A percentile compares a stretch with the other conserved stretches of the same genome.
Evolutionary conservation across 179 eudicot genomes (phyloP).

Genomic region (Sideroxylon spinosum): DNA sequence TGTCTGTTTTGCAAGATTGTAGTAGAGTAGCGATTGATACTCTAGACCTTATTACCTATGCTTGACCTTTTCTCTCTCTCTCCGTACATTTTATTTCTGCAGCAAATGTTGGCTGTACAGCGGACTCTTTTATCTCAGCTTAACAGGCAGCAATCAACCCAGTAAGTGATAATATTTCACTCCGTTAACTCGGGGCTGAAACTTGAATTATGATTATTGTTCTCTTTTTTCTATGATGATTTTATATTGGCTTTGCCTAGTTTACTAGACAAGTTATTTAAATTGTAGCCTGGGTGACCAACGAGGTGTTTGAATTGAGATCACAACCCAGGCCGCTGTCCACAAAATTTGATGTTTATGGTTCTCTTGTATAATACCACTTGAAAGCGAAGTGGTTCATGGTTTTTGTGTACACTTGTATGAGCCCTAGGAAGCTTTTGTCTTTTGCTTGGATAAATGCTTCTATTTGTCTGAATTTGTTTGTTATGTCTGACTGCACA

Average conservation of each 20-base stretch:
- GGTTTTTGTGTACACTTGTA: neutral
- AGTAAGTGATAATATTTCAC: conserved; percentile 43
- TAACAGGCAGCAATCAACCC: conserved; percentile 64
- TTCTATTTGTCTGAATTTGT: too few relatives aligned
- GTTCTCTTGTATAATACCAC: neutral
- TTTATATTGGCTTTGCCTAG: conserved; percentile 1
- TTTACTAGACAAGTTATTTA: neutral
- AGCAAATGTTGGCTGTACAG: conserved; percentile 80
- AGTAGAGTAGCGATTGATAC: neutral
- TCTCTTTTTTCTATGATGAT: neutral
- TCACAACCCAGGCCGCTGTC: conserved; percentile 10
- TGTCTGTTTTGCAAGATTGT: neutral
- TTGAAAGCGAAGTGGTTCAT: neutral
- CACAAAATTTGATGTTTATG: conserved; percentile 6
- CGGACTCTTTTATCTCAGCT: conserved; percentile 56
- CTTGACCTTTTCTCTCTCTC: conserved; percentile 2
- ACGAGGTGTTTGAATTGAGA: neutral
- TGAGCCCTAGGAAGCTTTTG: neutral
- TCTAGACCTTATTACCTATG: neutral
- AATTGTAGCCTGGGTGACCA: neutral
- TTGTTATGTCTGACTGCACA: too few relatives aligned
- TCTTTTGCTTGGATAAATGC: too few relatives aligned
- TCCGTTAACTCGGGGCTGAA: neutral
- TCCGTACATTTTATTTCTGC: conserved; percentile 25
- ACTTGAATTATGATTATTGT: neutral